These are phyloP conservation scores for Naganishia randhawae DNA, from an alignment of 768 basidiomycete species.

Conservation along the genomic window DNA sequence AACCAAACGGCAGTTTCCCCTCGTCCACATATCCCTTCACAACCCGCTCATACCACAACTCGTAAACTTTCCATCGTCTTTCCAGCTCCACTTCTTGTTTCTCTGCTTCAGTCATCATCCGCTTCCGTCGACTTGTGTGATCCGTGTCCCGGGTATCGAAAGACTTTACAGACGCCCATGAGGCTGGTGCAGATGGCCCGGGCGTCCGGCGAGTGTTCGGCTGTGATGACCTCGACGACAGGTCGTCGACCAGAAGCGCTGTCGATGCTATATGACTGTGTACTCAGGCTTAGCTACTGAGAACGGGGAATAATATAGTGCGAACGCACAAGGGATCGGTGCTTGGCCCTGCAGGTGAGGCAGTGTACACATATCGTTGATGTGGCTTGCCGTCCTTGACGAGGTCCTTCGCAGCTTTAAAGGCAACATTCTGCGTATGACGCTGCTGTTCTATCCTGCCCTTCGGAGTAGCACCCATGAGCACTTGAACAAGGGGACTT, in stretches of 20 bases:
- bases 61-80: conserved; percentile 2
- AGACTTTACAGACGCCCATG: conserved; percentile 3
- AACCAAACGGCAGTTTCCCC: background rate
- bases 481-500: background rate
- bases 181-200: conserved; percentile 10
- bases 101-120: background rate
- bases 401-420: background rate
- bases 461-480: background rate
- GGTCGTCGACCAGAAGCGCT: background rate
- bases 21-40: background rate
- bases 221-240: background rate
- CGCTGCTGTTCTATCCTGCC: conserved; percentile 13
- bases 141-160: background rate
- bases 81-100: background rate
- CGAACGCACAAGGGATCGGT: background rate
- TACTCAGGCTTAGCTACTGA: background rate
- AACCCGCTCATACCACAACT: conserved; percentile 9
- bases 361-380: conserved; percentile 1
- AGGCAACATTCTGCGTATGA: conserved; percentile 2
- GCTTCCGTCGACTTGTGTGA: background rate
- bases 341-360: background rate
- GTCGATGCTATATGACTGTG: background rate
- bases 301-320: background rate
- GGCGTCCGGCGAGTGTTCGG: background rate
- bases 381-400: conserved; percentile 11